Conservation (phyloP, 2,329 filamentous ascomycete species). For the Neoascochyta sp. region DNA sequence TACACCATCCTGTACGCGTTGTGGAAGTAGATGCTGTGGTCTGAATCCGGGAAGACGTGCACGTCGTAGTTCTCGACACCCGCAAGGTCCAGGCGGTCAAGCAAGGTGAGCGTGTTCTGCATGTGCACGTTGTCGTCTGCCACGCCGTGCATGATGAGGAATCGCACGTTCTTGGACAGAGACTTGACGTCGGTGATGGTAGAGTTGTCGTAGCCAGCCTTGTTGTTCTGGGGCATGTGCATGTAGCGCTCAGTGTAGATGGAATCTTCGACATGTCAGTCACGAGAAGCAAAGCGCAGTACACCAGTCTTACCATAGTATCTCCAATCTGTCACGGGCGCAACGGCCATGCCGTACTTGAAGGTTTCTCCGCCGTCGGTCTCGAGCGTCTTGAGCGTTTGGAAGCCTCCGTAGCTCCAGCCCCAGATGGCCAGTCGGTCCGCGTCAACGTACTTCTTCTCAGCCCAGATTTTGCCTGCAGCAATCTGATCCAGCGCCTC, state of each 20-base stretch:
- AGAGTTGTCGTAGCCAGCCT: constrained; percentile 69
- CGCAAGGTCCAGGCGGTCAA: constrained; percentile 80
- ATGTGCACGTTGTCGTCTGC: constrained; percentile 97
- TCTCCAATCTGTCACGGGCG: constrained; percentile 96
- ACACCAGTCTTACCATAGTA: constrained; percentile 84
- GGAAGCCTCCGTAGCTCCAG: constrained; percentile 96
- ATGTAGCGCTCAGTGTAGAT: constrained; percentile 97
- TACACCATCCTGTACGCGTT: constrained; percentile 89
- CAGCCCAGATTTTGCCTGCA: constrained; percentile 78
- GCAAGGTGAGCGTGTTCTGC: constrained; percentile 83
- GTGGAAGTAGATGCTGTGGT: constrained; percentile 93
- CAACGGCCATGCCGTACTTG: constrained; percentile 95
- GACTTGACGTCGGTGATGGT: constrained; percentile 71
- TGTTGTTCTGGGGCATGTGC: constrained; percentile 85
- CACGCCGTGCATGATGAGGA: constrained; percentile 94
- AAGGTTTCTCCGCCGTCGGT: constrained; percentile 85
- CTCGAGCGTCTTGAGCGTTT: constrained; percentile 91
- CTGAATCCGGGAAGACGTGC: constrained; percentile 92
- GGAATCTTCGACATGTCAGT: constrained; percentile 53
- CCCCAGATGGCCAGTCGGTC: constrained; percentile 91
- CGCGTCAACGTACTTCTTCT: constrained; percentile 77
- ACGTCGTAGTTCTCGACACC: constrained; percentile 92
- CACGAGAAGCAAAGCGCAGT: too few species aligned
- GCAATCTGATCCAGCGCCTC: constrained; percentile 91
- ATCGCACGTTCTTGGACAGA: constrained; percentile 73